Percentiles rank a stretch among this genome's conserved stretches.
phyloP scores from a whole-genome alignment of 495 filamentous ascomycete species.

The Daldinia decipiens region DNA sequence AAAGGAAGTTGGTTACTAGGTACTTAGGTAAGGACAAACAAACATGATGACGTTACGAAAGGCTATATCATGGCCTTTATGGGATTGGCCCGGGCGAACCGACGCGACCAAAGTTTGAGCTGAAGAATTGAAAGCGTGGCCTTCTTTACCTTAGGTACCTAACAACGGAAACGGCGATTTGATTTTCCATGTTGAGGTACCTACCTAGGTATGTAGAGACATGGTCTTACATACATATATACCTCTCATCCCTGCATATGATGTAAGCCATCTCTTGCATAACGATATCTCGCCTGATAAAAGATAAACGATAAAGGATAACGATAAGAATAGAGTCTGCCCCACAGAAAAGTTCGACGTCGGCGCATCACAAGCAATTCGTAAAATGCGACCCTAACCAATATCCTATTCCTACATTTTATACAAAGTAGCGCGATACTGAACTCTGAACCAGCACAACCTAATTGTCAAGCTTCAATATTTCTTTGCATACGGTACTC shows the following conservation, averaged over 20 bases:
- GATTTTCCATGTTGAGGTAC: slow-evolving; percentile 10
- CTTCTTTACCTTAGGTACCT: too few species aligned
- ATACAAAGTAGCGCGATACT: background rate
- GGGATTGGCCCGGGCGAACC: slow-evolving; percentile 10
- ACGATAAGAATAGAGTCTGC: slow-evolving; percentile 28
- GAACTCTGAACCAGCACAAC: background rate
- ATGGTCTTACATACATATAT: background rate
- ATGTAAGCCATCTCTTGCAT: too few species aligned
- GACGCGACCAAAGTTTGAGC: slow-evolving; percentile 5
- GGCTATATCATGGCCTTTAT: slow-evolving; percentile 4
- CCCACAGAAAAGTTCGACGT: slow-evolving; percentile 27
- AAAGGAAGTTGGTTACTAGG: slow-evolving; percentile 17
- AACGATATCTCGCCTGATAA: slow-evolving; percentile 20
- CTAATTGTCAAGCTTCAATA: background rate
- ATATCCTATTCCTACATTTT: background rate
- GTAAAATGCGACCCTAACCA: slow-evolving; percentile 12
- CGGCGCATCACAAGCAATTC: slow-evolving; percentile 23
- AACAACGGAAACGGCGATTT: slow-evolving; percentile 19
- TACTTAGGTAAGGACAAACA: slow-evolving; percentile 9
- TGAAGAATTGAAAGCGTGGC: slow-evolving; percentile 32
- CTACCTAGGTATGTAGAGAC: too few species aligned
- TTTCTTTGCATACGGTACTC: background rate
- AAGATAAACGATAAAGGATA: slow-evolving; percentile 34
- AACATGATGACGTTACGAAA: slow-evolving; percentile 14
- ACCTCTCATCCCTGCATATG: too few species aligned